Conservation (phyloP, 1,284 basidiomycete genomes). For the Cryptococcus sp. region DNA sequence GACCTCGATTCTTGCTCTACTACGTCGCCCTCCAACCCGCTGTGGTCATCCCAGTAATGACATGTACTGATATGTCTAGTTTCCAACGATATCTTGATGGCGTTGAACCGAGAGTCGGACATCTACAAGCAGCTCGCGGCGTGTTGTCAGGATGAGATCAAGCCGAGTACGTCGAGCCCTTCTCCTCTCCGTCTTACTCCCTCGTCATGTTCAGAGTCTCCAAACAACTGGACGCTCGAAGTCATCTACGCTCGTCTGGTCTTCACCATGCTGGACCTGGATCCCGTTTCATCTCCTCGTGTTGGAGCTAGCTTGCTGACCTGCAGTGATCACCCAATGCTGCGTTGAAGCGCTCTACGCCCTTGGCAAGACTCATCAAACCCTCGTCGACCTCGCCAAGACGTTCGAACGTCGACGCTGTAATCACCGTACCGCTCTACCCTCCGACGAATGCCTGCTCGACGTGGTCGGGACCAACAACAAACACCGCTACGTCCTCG, state of each 20-base stretch:
- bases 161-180: constrained; percentile 65
- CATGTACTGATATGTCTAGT: constrained; percentile 50
- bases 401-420: constrained; percentile 87
- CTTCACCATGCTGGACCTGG: too few relatives aligned
- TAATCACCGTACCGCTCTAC: constrained; percentile 79
- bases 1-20: too few relatives aligned
- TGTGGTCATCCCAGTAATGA: not conserved
- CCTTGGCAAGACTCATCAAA: constrained; percentile 63
- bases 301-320: not conserved
- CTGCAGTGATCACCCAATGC: constrained; percentile 91
- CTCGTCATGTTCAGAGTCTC: too few relatives aligned
- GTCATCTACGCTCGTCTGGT: too few relatives aligned
- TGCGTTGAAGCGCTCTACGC: constrained; percentile 86
- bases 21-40: too few relatives aligned
- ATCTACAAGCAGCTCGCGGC: constrained; percentile 64
- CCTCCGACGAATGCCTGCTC: constrained; percentile 74
- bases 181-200: not conserved
- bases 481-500: constrained; percentile 82
- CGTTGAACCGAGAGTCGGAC: constrained; percentile 63
- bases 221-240: too few relatives aligned
- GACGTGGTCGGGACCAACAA: constrained; percentile 80
- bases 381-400: constrained; percentile 80
- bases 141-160: constrained; percentile 75
- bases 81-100: constrained; percentile 78
- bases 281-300: not conserved